These are phyloP conservation scores for Rostrohypoxylon terebratum DNA, from an alignment of 495 filamentous ascomycete species.

Conservation along the genomic window DNA sequence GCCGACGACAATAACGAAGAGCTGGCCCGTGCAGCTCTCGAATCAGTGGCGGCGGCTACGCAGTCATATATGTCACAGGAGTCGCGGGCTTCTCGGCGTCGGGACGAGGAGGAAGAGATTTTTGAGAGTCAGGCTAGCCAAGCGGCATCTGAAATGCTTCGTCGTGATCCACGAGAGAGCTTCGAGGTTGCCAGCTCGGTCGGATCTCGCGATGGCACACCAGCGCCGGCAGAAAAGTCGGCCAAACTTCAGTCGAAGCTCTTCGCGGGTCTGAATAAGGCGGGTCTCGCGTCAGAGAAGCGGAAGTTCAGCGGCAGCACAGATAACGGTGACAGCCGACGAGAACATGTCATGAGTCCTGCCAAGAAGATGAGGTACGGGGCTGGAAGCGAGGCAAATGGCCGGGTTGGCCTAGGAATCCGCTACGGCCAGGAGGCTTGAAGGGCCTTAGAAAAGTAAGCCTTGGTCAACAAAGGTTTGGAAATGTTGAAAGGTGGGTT, in stretches of 20 bases:
- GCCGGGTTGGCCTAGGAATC: slow-evolving; percentile 73
- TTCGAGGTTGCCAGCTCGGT: slow-evolving; percentile 61
- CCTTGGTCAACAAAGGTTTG: background rate
- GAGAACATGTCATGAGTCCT: slow-evolving; percentile 54
- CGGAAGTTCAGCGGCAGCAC: slow-evolving; percentile 66
- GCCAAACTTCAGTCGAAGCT: slow-evolving; percentile 72
- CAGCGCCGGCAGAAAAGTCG: slow-evolving; percentile 57
- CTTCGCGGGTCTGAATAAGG: slow-evolving; percentile 74
- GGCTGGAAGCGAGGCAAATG: slow-evolving; percentile 51
- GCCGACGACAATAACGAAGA: slow-evolving; percentile 80
- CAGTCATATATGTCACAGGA: slow-evolving; percentile 55
- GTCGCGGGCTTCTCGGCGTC: slow-evolving; percentile 48
- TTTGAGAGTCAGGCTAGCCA: slow-evolving; percentile 65
- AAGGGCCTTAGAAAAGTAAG: background rate
- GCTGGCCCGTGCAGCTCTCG: slow-evolving; percentile 65
- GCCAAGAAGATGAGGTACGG: slow-evolving; percentile 71
- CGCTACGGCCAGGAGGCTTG: slow-evolving; percentile 53
- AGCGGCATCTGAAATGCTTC: slow-evolving; percentile 67
- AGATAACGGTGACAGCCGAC: slow-evolving; percentile 49
- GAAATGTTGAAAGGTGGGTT: background rate
- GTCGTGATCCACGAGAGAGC: slow-evolving; percentile 63
- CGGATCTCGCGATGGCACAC: slow-evolving; percentile 57
- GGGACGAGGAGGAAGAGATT: slow-evolving; percentile 54
- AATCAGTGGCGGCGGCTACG: slow-evolving; percentile 64
- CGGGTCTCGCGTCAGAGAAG: slow-evolving; percentile 62